Evolutionary conservation across 179 eudicot species (phyloP).

Genomic region (Patellifolia procumbens): DNA sequence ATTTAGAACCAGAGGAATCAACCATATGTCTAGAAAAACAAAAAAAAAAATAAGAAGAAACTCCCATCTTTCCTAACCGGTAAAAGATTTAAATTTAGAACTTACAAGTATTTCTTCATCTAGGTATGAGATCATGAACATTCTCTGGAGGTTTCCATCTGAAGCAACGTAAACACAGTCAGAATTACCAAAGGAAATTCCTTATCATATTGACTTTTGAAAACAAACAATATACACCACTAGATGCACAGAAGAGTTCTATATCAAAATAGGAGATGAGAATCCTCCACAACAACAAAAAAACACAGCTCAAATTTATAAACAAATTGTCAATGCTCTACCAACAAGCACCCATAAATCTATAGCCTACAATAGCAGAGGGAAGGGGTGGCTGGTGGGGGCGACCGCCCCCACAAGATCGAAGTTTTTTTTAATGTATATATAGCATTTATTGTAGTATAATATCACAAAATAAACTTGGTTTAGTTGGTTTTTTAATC

Average conservation of each 20-base stretch:
- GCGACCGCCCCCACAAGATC: no score
- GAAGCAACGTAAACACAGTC: conserved; percentile 25
- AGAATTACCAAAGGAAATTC: conserved; percentile 3
- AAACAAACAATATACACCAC: not conserved
- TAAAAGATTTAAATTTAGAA: conserved; percentile 12
- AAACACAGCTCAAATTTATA: not conserved
- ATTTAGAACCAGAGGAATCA: not conserved
- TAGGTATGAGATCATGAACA: conserved; percentile 88
- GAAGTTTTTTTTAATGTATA: no score
- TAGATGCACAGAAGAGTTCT: not conserved
- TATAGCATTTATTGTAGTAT: no score
- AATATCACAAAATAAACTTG: no score
- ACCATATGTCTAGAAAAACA: not conserved
- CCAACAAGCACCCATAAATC: not conserved
- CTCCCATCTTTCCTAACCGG: not conserved
- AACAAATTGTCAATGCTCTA: not conserved
- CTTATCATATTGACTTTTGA: not conserved
- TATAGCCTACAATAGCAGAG: no score
- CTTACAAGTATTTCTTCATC: conserved; percentile 92
- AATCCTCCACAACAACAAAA: not conserved
- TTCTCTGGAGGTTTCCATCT: conserved; percentile 73
- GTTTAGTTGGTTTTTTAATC: no score
- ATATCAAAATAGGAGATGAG: not conserved
- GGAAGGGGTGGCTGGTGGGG: no score
- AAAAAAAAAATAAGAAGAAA: not conserved